A percentile compares a stretch with the other conserved stretches of the same genome.
Conservation (phyloP, 2,329 filamentous ascomycete species). For the Basipetospora sp. region DNA sequence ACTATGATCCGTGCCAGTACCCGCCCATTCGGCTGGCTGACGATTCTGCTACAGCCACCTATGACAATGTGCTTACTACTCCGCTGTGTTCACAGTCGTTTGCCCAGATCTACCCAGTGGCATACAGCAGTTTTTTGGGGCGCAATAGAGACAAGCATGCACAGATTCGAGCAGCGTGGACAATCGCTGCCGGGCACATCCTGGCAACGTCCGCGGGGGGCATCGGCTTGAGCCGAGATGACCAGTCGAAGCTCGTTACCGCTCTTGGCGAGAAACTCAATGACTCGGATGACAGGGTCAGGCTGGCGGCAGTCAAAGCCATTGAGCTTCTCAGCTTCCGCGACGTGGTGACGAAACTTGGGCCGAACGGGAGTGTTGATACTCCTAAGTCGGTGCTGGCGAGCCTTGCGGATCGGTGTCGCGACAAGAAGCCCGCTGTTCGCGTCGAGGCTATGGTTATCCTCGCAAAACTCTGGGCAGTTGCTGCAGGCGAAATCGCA, state of each 20-base stretch:
- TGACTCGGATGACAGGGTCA: slow-evolving; percentile 82
- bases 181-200: slow-evolving; percentile 68
- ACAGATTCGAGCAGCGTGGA: slow-evolving; percentile 73
- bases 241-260: slow-evolving; percentile 61
- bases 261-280: slow-evolving; percentile 66
- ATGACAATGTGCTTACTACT: slow-evolving; percentile 55
- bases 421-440: slow-evolving; percentile 69
- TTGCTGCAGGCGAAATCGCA: slow-evolving; percentile 73
- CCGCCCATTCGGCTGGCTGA: slow-evolving; percentile 57
- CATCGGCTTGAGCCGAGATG: slow-evolving; percentile 70
- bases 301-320: slow-evolving; percentile 73
- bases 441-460: slow-evolving; percentile 77
- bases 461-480: slow-evolving; percentile 81
- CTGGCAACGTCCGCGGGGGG: slow-evolving; percentile 82
- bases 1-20: slow-evolving; percentile 69
- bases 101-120: slow-evolving; percentile 59
- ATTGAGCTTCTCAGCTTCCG: slow-evolving; percentile 68
- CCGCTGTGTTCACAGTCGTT: slow-evolving; percentile 84
- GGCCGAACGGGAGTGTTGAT: slow-evolving; percentile 56
- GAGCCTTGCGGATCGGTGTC: slow-evolving; percentile 73
- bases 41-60: slow-evolving; percentile 33
- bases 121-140: slow-evolving; percentile 73
- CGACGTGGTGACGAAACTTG: slow-evolving; percentile 70
- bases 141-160: slow-evolving; percentile 76
- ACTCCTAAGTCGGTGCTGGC: slow-evolving; percentile 65